Evolutionary conservation across 1,139 yeast genomes (phyloP).

Genomic region (Scheffersomyces parashehatae): DNA sequence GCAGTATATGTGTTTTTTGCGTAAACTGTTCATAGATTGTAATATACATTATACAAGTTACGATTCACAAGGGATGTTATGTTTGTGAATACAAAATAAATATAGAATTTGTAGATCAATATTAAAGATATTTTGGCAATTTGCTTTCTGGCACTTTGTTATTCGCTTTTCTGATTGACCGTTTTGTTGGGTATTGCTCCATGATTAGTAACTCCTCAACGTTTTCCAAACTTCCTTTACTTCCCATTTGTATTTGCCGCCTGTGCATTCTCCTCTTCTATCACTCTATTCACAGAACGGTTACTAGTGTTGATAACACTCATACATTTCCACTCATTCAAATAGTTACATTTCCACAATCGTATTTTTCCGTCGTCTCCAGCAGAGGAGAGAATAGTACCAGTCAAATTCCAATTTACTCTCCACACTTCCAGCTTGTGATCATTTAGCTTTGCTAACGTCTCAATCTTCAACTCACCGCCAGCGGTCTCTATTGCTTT

Average conservation of each 20-base stretch:
- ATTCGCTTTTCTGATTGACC: too few species aligned
- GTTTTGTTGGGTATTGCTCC: too few species aligned
- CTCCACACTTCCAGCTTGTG: conserved; percentile 94
- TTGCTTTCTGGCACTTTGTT: too few species aligned
- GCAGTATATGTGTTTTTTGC: too few species aligned
- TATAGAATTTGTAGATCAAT: too few species aligned
- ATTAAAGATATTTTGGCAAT: too few species aligned
- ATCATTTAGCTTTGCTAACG: conserved; percentile 53
- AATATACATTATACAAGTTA: too few species aligned
- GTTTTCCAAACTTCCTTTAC: too few species aligned
- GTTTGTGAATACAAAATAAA: neutral
- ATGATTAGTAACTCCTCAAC: too few species aligned
- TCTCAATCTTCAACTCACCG: conserved; percentile 38
- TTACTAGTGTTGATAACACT: conserved; percentile 77
- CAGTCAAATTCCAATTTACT: conserved; percentile 92
- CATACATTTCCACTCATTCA: conserved; percentile 89
- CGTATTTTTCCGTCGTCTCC: conserved; percentile 95
- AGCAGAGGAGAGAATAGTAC: conserved; percentile 87
- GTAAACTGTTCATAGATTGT: too few species aligned
- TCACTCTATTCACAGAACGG: conserved; percentile 10
- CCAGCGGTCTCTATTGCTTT: conserved; percentile 52
- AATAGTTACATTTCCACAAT: conserved; percentile 86
- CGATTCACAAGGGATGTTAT: too few species aligned
- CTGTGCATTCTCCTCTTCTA: neutral
- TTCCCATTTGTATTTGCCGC: too few species aligned